A percentile compares a stretch with the other conserved stretches of the same genome.
These are phyloP conservation scores for Rhodofomes roseus DNA, from an alignment of 1,284 basidiomycete genomes.

Conservation along the genomic window DNA sequence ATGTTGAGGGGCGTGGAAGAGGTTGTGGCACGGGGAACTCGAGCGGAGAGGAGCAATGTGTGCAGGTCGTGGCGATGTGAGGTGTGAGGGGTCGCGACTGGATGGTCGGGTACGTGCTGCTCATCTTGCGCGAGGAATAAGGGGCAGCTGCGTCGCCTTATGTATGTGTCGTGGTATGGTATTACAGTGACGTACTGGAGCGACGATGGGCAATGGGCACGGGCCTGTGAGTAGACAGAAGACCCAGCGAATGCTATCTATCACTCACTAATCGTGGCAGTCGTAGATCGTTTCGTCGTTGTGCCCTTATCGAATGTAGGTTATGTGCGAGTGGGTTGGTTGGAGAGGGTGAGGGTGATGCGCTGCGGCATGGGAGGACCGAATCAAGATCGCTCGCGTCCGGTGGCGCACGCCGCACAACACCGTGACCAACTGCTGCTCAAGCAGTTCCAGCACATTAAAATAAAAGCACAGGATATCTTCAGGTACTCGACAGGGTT, in stretches of 20 bases:
- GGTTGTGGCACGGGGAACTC: conserved; percentile 77
- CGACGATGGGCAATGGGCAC: not conserved
- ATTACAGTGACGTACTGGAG: not conserved
- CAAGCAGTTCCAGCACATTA: too few relatives aligned
- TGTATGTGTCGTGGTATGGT: not conserved
- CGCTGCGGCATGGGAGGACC: not conserved
- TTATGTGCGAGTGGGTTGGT: not conserved
- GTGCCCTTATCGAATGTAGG: not conserved
- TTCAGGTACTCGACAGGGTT: too few relatives aligned
- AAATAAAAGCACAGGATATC: too few relatives aligned
- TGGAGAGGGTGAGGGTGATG: not conserved
- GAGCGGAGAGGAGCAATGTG: conserved; percentile 55
- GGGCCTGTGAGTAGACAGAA: not conserved
- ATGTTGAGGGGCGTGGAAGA: conserved; percentile 56
- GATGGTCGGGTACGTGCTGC: conserved; percentile 33
- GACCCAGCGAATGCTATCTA: not conserved
- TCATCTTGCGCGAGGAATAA: conserved; percentile 13
- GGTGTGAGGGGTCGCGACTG: conserved; percentile 61
- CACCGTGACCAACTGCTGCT: too few relatives aligned
- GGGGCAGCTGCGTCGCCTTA: not conserved
- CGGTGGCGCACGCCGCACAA: not conserved
- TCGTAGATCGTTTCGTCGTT: not conserved
- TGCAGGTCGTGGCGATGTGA: conserved; percentile 62
- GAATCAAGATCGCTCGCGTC: not conserved
- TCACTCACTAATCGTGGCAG: not conserved